Base-by-base conservation (phyloP, 2,329 filamentous ascomycete species). In the Chaetothyriales sp. region DNA sequence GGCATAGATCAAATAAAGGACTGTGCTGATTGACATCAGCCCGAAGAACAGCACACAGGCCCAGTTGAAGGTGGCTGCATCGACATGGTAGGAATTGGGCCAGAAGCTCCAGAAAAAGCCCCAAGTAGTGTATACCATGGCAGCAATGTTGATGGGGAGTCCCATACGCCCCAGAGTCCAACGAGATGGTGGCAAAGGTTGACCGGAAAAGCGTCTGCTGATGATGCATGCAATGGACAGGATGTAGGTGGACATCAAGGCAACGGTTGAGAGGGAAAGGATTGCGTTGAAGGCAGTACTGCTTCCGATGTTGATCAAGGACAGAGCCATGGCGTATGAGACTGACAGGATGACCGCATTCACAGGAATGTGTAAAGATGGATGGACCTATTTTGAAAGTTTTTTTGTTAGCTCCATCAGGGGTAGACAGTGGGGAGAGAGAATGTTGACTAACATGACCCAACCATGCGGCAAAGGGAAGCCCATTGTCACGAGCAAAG, bases 211-310 rank as follows among this genome's bases (percentile, higher is more conserved):
- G 2, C 71, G 66, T 52, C 70, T 72, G 18, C 68, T 54, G 8
- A 71, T 59, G 7, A 75, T 63, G 56, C 72, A 74, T 12, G 62
- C 64, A 49, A 74, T 70, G 22, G 70, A 70, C 42, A 75, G 66
- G 46, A 72, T 66, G 58, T 77, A 77, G 5, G 71, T 73, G 50
- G 67, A 69, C 49, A 76, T 67, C 7, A 76, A 65, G 0, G 71
- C 70, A 2, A 67, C 69, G 26, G 72, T 65, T 7, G 67, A 66
- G 1, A 78, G 65, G 1, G 72, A 74, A 12, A 69, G 62, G 39
- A 59, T 55, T 12, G 51, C 55, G 48, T 53, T 53, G 54, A 59
- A 59, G 15, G 55, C 58, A 15, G 47, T 48, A n/a, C 45, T 48
- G 32, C 49, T 53, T 6, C 58, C 58, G 19, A 60, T 49, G 48